Evolutionary conservation across 1,139 yeast genomes (phyloP).

Genomic region (Nakaseomyces bracarensis): DNA sequence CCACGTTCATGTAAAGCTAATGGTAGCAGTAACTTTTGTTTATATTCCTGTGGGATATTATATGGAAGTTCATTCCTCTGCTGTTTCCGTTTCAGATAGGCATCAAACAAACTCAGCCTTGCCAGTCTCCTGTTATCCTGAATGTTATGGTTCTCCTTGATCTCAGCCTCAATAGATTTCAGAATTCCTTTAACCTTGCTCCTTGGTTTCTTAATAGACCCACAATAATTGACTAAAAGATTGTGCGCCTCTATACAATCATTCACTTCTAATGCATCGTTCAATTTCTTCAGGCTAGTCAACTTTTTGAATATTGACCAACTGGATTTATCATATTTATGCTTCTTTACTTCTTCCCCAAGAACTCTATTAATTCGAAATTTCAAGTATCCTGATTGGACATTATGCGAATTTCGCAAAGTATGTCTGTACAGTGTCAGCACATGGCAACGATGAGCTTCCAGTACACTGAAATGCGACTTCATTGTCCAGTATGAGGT

Average conservation of each 20-base stretch:
- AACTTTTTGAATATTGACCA: slow-evolving; percentile 21
- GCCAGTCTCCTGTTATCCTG: slow-evolving; percentile 10
- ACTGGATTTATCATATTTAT: slow-evolving; percentile 22
- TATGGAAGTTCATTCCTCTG: slow-evolving; percentile 14
- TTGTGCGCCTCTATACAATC: slow-evolving; percentile 11
- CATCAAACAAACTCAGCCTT: slow-evolving; percentile 14
- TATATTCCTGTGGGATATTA: slow-evolving; percentile 16
- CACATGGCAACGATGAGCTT: slow-evolving; percentile 21
- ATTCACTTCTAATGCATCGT: slow-evolving; percentile 10
- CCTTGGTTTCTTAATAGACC: slow-evolving; percentile 7
- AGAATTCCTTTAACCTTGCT: slow-evolving; percentile 7
- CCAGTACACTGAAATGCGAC: slow-evolving; percentile 33
- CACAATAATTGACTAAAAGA: slow-evolving; percentile 11
- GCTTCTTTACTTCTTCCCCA: slow-evolving; percentile 11
- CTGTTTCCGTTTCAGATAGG: slow-evolving; percentile 18
- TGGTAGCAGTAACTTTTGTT: slow-evolving; percentile 19
- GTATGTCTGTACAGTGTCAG: slow-evolving; percentile 22
- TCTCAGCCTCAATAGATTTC: background rate
- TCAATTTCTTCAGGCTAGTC: slow-evolving; percentile 14
- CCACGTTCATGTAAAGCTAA: slow-evolving; percentile 25
- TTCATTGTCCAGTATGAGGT: slow-evolving; percentile 8
- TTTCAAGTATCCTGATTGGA: slow-evolving; percentile 16
- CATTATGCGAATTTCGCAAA: slow-evolving; percentile 16
- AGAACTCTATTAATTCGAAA: slow-evolving; percentile 12
- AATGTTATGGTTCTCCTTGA: background rate